Percentiles rank a stretch among this genome's conserved stretches.
Conservation (phyloP, 805 yeast genomes). For the Metschnikowia drakensbergensis region DNA sequence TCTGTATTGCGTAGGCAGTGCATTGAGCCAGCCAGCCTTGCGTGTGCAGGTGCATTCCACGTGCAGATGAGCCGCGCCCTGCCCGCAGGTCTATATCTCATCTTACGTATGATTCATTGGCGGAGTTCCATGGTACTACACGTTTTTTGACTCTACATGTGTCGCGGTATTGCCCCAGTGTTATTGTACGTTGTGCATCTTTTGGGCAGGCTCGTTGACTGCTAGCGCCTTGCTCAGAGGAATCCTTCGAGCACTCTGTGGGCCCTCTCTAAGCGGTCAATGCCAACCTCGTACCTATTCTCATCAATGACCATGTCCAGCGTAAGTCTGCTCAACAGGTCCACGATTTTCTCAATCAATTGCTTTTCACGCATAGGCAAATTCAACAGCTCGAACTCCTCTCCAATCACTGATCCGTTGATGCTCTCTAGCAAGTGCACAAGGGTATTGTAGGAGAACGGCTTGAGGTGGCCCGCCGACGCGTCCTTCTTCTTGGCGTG, state of each 20-base stretch:
- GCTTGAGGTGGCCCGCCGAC: conserved; percentile 24
- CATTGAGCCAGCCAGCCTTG: conserved; percentile 2
- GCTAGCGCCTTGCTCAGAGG: conserved; percentile 16
- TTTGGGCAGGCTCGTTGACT: not conserved
- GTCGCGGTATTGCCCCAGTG: no score
- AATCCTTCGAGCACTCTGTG: conserved; percentile 84
- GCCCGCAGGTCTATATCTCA: no score
- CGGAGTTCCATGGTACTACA: not conserved
- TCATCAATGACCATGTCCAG: conserved; percentile 90
- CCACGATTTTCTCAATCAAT: conserved; percentile 79
- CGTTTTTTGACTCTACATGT: no score
- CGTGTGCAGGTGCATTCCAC: not conserved
- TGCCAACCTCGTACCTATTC: conserved; percentile 73
- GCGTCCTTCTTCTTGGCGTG: conserved; percentile 9
- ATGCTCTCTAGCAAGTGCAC: conserved; percentile 53
- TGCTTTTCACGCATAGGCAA: conserved; percentile 74
- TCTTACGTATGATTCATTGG: not conserved
- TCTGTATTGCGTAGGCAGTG: not conserved
- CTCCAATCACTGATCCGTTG: conserved; percentile 60
- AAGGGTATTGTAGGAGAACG: conserved; percentile 42
- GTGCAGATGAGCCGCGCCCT: not conserved
- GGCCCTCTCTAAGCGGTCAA: conserved; percentile 75
- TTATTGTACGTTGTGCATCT: not conserved
- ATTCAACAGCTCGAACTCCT: conserved; percentile 69
- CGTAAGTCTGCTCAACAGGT: conserved; percentile 77